These are phyloP conservation scores for Panellus pusillus DNA, from an alignment of 768 basidiomycete species.

Conservation along the genomic window DNA sequence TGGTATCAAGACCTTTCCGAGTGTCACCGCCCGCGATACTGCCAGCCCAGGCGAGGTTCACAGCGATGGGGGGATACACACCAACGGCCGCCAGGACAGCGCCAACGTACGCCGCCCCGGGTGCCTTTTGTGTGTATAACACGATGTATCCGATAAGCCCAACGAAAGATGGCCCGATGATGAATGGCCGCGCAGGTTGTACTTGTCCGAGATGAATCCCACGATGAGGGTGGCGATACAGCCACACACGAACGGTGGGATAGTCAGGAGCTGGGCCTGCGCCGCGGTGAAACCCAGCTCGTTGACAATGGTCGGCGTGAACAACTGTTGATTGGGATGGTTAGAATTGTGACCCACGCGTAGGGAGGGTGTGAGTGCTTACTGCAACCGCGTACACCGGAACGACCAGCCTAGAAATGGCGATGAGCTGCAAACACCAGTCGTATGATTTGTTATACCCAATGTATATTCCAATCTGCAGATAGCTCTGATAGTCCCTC, in stretches of 20 bases:
- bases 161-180: conserved; percentile 41
- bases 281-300: conserved; percentile 50
- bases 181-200: conserved; percentile 46
- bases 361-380: not conserved
- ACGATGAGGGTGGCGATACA: conserved; percentile 43
- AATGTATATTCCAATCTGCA: conserved; percentile 41
- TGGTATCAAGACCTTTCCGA: conserved; percentile 27
- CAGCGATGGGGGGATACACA: conserved; percentile 40
- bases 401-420: conserved; percentile 34
- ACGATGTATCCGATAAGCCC: conserved; percentile 54
- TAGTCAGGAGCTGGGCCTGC: conserved; percentile 49
- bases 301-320: conserved; percentile 51
- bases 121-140: conserved; percentile 35
- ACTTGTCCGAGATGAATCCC: conserved; percentile 43
- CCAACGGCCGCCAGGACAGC: conserved; percentile 42
- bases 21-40: conserved; percentile 45
- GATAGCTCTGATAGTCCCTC: conserved; percentile 44
- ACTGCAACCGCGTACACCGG: conserved; percentile 43
- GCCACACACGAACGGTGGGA: conserved; percentile 50
- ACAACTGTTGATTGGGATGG: conserved; percentile 27
- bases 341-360: not conserved
- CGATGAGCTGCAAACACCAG: not conserved
- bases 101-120: conserved; percentile 36
- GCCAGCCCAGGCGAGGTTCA: conserved; percentile 43
- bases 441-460: conserved; percentile 29